Evolutionary conservation across 2,329 filamentous ascomycete genomes (phyloP), one percentile per base, ranked within the genome.

Genomic region (Cercospora beticola): DNA sequence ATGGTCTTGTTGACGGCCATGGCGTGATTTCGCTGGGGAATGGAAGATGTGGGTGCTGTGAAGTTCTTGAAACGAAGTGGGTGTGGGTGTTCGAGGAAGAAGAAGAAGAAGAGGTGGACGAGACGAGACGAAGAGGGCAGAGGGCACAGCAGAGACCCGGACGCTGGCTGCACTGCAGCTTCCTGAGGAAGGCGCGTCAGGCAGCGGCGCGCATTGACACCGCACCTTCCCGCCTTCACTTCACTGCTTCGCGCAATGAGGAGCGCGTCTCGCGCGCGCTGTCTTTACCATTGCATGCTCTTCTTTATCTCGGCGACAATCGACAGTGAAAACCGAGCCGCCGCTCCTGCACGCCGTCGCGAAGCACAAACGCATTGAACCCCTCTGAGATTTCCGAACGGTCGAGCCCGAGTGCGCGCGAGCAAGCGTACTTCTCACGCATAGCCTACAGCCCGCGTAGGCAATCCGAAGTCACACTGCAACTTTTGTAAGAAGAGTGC

Each of bases 121-220:
- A 40, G 36, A 40, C 36, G 36, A 40, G 16, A n/a, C 36, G 36
- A 40, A 40, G 16, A 40, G 36, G 36, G 16, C 23, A 33, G 9
- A 21, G 56, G 30, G 54, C 46, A 26, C 28, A 56, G 46, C 23
- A 49, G n/a, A 33, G 52, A 40, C 36, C 36, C 36, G 16, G 36
- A 33, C 5, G 21, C 5, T 46, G 52, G 16, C 8, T 58, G 60
- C 40, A 18, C 60, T 52, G 40, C 26, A 52, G 21, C 18, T 64
- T 30, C 23, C 49, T 52, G 30, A 54, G 61, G 62, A 56, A 64
- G 49, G 62, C 49, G 33, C 62, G 62, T 33, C 31, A 64, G 62
- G 49, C 62, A 57, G 10, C 52, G 21, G 33, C 30, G 52, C 31
- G 31, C 52, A 12, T 26, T 49, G 56, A 59, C 56, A 59, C 30